Evolutionary conservation across 352 stramenopile species (phyloP).

Genomic region (Phytophthora cactorum): DNA sequence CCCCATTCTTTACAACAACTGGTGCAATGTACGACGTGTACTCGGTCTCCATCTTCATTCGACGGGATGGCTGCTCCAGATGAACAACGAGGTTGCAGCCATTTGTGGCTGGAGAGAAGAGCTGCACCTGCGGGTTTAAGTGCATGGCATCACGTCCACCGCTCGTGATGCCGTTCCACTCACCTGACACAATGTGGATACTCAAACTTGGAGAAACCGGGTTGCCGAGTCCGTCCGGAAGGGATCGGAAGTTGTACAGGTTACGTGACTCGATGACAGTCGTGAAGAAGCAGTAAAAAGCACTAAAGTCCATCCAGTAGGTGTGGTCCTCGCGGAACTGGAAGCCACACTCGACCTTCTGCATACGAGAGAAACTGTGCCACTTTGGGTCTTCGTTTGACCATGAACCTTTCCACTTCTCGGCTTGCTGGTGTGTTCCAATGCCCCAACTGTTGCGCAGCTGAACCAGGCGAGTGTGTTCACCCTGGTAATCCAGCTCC

Average conservation of each 20-base stretch:
- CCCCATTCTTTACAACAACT: slow-evolving; percentile 78
- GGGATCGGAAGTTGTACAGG: slow-evolving; percentile 82
- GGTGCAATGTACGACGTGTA: slow-evolving; percentile 82
- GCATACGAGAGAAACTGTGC: slow-evolving; percentile 70
- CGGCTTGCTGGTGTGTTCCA: slow-evolving; percentile 58
- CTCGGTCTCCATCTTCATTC: slow-evolving; percentile 76
- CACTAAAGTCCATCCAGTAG: slow-evolving; percentile 85
- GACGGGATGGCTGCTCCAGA: slow-evolving; percentile 79
- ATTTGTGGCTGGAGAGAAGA: slow-evolving; percentile 66
- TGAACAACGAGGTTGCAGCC: slow-evolving; percentile 63
- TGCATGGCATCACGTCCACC: slow-evolving; percentile 84
- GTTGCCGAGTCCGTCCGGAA: slow-evolving; percentile 69
- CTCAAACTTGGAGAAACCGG: slow-evolving; percentile 61
- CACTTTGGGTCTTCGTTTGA: slow-evolving; percentile 74
- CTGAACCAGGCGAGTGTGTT: slow-evolving; percentile 65
- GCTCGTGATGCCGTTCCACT: slow-evolving; percentile 85
- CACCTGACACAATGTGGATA: slow-evolving; percentile 73
- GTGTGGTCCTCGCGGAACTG: slow-evolving; percentile 83
- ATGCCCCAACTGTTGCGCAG: slow-evolving; percentile 86
- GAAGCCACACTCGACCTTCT: slow-evolving; percentile 81
- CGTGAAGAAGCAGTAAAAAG: slow-evolving; percentile 84
- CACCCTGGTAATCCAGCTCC: slow-evolving; percentile 71
- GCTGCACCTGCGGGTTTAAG: slow-evolving; percentile 86
- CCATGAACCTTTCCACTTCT: slow-evolving; percentile 78
- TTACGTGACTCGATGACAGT: slow-evolving; percentile 81